A percentile compares a stretch with the other conserved stretches of the same genome.
These are phyloP conservation scores for Scedosporium aurantiacum DNA, from an alignment of 2,329 filamentous ascomycete species.

Conservation along the genomic window DNA sequence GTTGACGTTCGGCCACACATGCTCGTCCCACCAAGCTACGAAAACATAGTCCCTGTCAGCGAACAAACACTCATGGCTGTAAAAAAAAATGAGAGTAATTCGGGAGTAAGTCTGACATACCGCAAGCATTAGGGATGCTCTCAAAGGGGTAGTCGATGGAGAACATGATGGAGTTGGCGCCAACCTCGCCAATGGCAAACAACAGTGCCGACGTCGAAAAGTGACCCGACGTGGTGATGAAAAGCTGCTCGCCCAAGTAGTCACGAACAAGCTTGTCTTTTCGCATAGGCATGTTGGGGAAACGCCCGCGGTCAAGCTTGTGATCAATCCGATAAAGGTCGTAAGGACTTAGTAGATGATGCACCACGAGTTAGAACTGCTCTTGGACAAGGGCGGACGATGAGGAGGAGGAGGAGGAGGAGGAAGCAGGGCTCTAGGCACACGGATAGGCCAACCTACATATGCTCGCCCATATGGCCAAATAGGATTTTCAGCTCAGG, in stretches of 20 bases:
- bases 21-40: not conserved
- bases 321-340: not conserved
- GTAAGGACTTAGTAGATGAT: not conserved
- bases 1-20: not conserved
- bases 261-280: not conserved
- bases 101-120: not conserved
- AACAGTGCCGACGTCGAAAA: not conserved
- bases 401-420: not conserved
- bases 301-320: not conserved
- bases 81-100: not conserved
- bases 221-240: not conserved
- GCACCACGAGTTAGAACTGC: no score
- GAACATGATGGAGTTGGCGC: not conserved
- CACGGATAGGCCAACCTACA: not conserved
- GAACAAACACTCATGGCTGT: not conserved
- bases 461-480: conserved; percentile 27
- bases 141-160: conserved; percentile 2
- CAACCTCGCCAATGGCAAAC: conserved; percentile 3
- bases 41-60: not conserved
- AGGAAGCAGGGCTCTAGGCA: not conserved
- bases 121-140: not conserved
- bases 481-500: conserved; percentile 26
- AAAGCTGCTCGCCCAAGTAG: not conserved
- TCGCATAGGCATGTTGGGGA: not conserved
- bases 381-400: not conserved